phyloP scores from a whole-genome alignment of 805 yeast species.

The Tetrapisispora fleetii region DNA sequence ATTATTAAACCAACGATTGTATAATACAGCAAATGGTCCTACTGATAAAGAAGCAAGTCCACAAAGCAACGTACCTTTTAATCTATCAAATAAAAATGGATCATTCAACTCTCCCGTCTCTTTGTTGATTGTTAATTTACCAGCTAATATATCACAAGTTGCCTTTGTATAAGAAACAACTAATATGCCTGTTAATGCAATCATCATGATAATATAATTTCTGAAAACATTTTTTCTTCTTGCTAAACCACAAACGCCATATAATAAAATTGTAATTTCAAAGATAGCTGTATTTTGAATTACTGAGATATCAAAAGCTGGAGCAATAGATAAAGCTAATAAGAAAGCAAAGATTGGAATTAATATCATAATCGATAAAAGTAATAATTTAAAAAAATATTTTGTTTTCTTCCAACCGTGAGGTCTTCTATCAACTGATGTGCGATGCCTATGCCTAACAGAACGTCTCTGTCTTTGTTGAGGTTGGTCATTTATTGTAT shows the following conservation, averaged over 20 bases:
- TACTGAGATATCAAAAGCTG: conserved; percentile 26
- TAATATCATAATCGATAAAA: conserved; percentile 14
- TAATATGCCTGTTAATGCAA: conserved; percentile 22
- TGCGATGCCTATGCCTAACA: background rate
- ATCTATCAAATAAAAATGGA: conserved; percentile 29
- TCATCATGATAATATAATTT: conserved; percentile 22
- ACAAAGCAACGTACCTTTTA: conserved; percentile 26
- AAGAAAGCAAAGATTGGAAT: conserved; percentile 16
- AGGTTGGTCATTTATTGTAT: background rate
- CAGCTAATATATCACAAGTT: conserved; percentile 25
- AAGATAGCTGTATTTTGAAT: conserved; percentile 26
- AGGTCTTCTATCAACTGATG: background rate
- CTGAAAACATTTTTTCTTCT: conserved; percentile 19
- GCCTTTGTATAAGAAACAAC: conserved; percentile 27
- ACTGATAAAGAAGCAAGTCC: conserved; percentile 25
- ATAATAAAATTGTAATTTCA: conserved; percentile 26
- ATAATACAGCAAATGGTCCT: conserved; percentile 26
- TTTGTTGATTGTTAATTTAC: conserved; percentile 25
- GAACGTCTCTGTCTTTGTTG: background rate
- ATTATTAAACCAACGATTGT: conserved; percentile 21
- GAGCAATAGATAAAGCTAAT: conserved; percentile 20
- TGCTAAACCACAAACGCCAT: conserved; percentile 24
- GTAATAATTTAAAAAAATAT: conserved; percentile 11
- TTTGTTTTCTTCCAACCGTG: background rate
- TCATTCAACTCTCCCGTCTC: conserved; percentile 28